Evolutionary conservation across 345 rosid genomes (phyloP).

Genomic region (Aethionema arabicum): DNA sequence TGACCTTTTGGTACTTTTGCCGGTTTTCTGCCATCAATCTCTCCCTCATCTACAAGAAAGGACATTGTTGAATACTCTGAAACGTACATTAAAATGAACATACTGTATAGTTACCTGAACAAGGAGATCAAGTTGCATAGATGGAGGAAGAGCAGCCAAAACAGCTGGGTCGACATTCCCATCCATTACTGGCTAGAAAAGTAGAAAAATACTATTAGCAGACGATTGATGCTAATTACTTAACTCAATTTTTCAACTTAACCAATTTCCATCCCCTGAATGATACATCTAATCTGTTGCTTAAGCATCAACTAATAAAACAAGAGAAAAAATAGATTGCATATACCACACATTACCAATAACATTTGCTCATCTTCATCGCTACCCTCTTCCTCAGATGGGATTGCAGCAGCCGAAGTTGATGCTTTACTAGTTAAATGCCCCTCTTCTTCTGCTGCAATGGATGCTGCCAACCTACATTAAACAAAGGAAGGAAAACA

Average conservation of each 20-base stretch:
- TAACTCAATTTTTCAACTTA: slow-evolving; percentile 11
- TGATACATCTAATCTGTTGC: background rate
- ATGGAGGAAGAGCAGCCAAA: slow-evolving; percentile 86
- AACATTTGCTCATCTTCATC: slow-evolving; percentile 59
- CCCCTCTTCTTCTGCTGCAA: slow-evolving; percentile 54
- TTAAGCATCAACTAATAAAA: background rate
- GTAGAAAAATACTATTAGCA: slow-evolving; percentile 25
- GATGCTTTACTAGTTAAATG: slow-evolving; percentile 37
- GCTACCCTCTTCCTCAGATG: slow-evolving; percentile 45
- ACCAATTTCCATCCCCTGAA: background rate
- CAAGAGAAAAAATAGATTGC: background rate
- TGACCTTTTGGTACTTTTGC: slow-evolving; percentile 90
- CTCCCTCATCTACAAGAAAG: slow-evolving; percentile 78
- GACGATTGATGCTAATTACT: slow-evolving; percentile 2
- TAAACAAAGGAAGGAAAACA: slow-evolving; percentile 31
- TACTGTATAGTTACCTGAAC: slow-evolving; percentile 56
- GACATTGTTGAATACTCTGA: slow-evolving; percentile 16
- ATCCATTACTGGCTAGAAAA: slow-evolving; percentile 47
- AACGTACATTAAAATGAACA: slow-evolving; percentile 23
- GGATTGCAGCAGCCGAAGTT: slow-evolving; percentile 43
- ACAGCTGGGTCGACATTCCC: slow-evolving; percentile 81
- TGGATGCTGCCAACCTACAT: slow-evolving; percentile 70
- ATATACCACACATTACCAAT: slow-evolving; percentile 31
- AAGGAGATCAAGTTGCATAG: slow-evolving; percentile 91
- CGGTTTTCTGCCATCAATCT: slow-evolving; percentile 93